Base-by-base conservation (phyloP, 108 stramenopile species). In the Pseudonitzschia pungens region DNA sequence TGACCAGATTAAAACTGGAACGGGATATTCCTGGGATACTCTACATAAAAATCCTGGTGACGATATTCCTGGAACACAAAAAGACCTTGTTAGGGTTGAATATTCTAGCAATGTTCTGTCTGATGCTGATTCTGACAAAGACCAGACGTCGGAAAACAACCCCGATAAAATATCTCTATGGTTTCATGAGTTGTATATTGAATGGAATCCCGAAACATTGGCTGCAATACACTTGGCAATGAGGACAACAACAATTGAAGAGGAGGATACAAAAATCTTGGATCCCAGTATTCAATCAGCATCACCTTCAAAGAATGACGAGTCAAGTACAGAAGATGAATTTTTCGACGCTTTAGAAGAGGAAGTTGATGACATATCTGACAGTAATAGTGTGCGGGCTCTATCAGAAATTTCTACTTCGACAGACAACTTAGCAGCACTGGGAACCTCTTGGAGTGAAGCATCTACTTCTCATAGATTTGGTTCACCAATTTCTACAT, bases 141-240 rank as follows among this genome's bases (percentile, higher is more conserved):
- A 63, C 32, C 36, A 36, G 72, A 42, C 18, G 22, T 31, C 1
- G 18, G 9, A 10, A 10, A 40, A 33, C 20, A 33, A 62, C n/a
- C 71, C 65, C 10, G 66, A 78, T 52, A 72, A 58, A 3, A 53
- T 76, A 68, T 56, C 72, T 26, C 76, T 91, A 33, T 44, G 67
- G 27, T 91, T 88, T 66, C 69, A 91, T 55, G 87, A 91, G 65
- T 65, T 91, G 1, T 90, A 78, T 63, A 73, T 90, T 53, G 89
- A 93, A 54, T 93, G 92, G 92, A 93, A 93, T 60, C 88, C 92
- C 12, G 92, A 93, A 62, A 87, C 84, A 33, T 54, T 93, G 26
- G 87, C 88, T 41, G 75, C 75, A 50, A 80, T 93, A 62, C 84
- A 87, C 31, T 65, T 69, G 44, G 69, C 87, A 22, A 60, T 90